These are phyloP conservation scores for Bretschneidera sinensis DNA, from an alignment of 345 rosid genomes.

Conservation along the genomic window DNA sequence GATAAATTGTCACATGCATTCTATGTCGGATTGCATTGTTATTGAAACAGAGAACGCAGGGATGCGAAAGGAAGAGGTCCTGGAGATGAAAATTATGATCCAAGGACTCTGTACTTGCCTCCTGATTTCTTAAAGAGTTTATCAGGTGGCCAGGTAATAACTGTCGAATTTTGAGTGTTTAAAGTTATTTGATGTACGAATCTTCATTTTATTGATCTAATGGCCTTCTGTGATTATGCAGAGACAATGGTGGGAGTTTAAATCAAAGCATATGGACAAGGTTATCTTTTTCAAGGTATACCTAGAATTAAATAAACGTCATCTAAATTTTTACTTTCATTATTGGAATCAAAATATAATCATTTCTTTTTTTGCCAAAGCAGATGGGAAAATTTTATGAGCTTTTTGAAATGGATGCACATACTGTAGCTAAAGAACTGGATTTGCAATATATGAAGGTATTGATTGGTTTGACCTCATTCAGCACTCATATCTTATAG, in stretches of 20 bases:
- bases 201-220: slow-evolving; percentile 15
- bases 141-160: slow-evolving; percentile 81
- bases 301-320: neutral
- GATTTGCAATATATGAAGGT: slow-evolving; percentile 98
- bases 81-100: slow-evolving; percentile 69
- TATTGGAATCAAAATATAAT: neutral
- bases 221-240: slow-evolving; percentile 23
- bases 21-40: slow-evolving; percentile 12
- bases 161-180: slow-evolving; percentile 14
- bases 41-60: slow-evolving; percentile 45
- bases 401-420: slow-evolving; percentile 99
- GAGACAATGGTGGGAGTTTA: slow-evolving; percentile 99
- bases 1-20: neutral
- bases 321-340: slow-evolving; percentile 1
- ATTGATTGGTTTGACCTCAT: slow-evolving; percentile 14
- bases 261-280: slow-evolving; percentile 98
- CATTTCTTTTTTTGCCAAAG: slow-evolving; percentile 12
- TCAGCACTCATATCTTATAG: neutral
- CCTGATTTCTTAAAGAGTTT: slow-evolving; percentile 70
- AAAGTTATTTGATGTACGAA: slow-evolving; percentile 5
- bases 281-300: slow-evolving; percentile 92
- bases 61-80: slow-evolving; percentile 73
- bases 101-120: slow-evolving; percentile 84
- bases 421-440: slow-evolving; percentile 87
- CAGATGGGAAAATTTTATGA: slow-evolving; percentile 99